A percentile compares a stretch with the other conserved stretches of the same genome.
Conservation (phyloP, 768 basidiomycete species). For the Lactifluus hygrophoroides region DNA sequence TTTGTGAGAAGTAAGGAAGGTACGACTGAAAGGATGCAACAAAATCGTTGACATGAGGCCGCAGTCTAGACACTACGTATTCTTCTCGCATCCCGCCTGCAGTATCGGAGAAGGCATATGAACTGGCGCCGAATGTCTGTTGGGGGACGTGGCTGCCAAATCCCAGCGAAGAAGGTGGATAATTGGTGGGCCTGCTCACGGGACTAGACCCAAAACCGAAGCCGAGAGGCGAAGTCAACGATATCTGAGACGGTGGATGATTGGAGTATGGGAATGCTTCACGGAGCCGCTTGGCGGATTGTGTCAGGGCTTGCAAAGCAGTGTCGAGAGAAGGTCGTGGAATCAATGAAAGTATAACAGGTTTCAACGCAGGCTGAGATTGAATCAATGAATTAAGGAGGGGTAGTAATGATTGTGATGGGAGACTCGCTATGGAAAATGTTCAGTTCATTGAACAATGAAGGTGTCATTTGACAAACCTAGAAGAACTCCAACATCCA, state of each 20-base stretch:
- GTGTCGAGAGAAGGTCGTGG: conserved; percentile 78
- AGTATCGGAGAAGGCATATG: conserved; percentile 11
- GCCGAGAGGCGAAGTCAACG: conserved; percentile 29
- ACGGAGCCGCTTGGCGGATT: conserved; percentile 62
- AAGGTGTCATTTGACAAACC: conserved; percentile 39
- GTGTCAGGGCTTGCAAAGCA: conserved; percentile 58
- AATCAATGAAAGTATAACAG: conserved; percentile 63
- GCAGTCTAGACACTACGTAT: conserved; percentile 67
- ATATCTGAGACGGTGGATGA: conserved; percentile 28
- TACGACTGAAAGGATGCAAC: conserved; percentile 72
- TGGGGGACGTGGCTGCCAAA: conserved; percentile 22
- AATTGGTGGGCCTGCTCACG: conserved; percentile 12
- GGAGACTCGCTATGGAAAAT: conserved; percentile 56
- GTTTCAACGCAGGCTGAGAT: conserved; percentile 62
- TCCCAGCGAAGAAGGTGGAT: conserved; percentile 20
- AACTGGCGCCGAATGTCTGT: conserved; percentile 15
- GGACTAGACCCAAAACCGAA: conserved; percentile 24
- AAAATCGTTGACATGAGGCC: conserved; percentile 69
- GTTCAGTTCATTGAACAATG: conserved; percentile 15
- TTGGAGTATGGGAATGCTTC: conserved; percentile 82
- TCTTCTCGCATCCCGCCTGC: conserved; percentile 63
- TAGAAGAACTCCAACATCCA: conserved; percentile 72
- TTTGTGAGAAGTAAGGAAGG: conserved; percentile 75
- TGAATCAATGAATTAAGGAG: conserved; percentile 61
- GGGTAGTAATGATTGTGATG: conserved; percentile 67